A percentile compares a stretch with the other conserved stretches of the same genome.
Conservation (phyloP, 2,329 filamentous ascomycete genomes). For the Helotiales sp. region DNA sequence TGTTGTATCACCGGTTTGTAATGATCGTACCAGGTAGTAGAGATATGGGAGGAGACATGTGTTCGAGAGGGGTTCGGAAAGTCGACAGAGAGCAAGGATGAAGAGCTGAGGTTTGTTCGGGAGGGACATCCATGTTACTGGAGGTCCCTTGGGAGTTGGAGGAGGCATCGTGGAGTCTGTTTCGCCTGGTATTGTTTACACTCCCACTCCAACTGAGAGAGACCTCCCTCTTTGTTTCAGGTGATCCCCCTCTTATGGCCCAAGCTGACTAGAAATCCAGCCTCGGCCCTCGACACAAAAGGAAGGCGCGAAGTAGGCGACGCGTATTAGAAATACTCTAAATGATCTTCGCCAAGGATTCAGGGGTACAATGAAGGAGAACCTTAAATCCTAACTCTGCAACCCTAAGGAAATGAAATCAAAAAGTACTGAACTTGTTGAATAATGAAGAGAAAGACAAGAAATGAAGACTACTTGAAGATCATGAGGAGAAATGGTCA, state of each 20-base stretch:
- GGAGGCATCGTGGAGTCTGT: constrained; percentile 7
- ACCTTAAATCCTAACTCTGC: background rate
- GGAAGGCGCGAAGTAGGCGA: background rate
- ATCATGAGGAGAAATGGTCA: background rate
- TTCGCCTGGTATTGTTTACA: background rate
- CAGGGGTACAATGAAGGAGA: constrained; percentile 12
- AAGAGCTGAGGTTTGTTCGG: constrained; percentile 79
- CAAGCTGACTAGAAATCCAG: background rate
- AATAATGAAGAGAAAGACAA: background rate
- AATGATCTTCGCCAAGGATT: constrained; percentile 16
- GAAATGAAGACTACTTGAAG: background rate
- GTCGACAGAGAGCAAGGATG: constrained; percentile 76
- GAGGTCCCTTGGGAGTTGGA: constrained; percentile 16
- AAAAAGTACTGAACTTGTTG: background rate
- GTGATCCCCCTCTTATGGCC: background rate
- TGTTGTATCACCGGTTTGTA: constrained; percentile 48
- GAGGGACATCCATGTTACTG: constrained; percentile 71
- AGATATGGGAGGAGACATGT: constrained; percentile 71
- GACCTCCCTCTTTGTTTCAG: no score
- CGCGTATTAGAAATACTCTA: background rate
- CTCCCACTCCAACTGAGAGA: background rate
- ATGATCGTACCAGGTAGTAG: constrained; percentile 74
- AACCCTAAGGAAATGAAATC: background rate
- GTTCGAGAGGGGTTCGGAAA: constrained; percentile 79
- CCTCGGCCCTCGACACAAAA: background rate